Percentiles rank a stretch among this genome's conserved stretches.
Conservation (phyloP, 2,329 filamentous ascomycete species). For the Colletotrichum sp. region DNA sequence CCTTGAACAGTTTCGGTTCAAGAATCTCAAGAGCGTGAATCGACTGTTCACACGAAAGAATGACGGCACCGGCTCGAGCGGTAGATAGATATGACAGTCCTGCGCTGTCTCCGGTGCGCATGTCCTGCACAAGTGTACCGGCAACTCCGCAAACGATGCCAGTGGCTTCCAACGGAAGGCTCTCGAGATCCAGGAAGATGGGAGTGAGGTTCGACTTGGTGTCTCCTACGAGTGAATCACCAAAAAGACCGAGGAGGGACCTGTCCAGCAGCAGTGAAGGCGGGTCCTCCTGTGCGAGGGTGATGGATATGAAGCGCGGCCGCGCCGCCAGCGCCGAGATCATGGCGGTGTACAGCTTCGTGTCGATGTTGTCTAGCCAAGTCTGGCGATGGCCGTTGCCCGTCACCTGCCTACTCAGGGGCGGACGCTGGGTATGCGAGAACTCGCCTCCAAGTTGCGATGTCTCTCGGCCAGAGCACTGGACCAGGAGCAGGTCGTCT, state of each 20-base stretch:
- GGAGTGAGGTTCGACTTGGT: conserved; percentile 77
- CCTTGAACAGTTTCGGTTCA: conserved; percentile 51
- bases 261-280: conserved; percentile 77
- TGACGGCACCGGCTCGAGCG: conserved; percentile 85
- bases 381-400: conserved; percentile 38
- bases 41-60: conserved; percentile 78
- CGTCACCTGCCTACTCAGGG: conserved; percentile 40
- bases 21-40: conserved; percentile 76
- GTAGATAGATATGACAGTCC: conserved; percentile 94
- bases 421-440: conserved; percentile 34
- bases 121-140: conserved; percentile 77
- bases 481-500: conserved; percentile 72
- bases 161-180: conserved; percentile 84
- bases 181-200: conserved; percentile 85
- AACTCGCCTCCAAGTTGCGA: conserved; percentile 43
- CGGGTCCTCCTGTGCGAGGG: conserved; percentile 74
- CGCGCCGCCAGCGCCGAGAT: conserved; percentile 65
- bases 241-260: conserved; percentile 67
- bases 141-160: conserved; percentile 96
- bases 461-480: conserved; percentile 74
- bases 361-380: conserved; percentile 67
- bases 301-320: conserved; percentile 77
- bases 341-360: conserved; percentile 67
- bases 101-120: conserved; percentile 59
- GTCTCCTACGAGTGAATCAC: conserved; percentile 77